Percentiles rank a stretch among this genome's conserved stretches.
These are phyloP conservation scores for Trichoderma aggressivum DNA, from an alignment of 2,329 filamentous ascomycete species.

Conservation along the genomic window DNA sequence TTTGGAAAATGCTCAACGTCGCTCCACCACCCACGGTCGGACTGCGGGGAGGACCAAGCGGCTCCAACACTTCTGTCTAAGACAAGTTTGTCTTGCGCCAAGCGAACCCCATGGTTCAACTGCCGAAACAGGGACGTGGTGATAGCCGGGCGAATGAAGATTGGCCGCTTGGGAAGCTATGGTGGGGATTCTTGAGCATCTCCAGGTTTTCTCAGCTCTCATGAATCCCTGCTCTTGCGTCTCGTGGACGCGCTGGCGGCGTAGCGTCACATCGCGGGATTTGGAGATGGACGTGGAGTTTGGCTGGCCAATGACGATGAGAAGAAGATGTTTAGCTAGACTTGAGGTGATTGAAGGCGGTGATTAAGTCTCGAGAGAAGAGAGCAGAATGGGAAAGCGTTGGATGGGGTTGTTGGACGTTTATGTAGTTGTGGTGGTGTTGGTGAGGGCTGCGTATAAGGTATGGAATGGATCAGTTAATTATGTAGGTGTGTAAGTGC, in stretches of 20 bases:
- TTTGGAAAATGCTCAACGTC: not conserved
- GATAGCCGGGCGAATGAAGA: not conserved
- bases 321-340: not conserved
- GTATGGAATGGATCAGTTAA: no score
- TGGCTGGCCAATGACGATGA: not conserved
- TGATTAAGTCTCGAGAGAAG: not conserved
- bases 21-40: not conserved
- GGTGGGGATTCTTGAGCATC: not conserved
- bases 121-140: not conserved
- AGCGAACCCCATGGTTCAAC: slow-evolving; percentile 1
- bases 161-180: not conserved
- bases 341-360: not conserved
- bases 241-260: not conserved
- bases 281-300: not conserved
- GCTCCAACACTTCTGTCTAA: not conserved
- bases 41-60: not conserved
- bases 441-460: not conserved
- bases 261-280: not conserved
- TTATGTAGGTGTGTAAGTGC: not conserved
- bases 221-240: not conserved
- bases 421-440: not conserved
- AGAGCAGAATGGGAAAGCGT: not conserved
- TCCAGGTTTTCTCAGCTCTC: not conserved
- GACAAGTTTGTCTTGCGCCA: not conserved
- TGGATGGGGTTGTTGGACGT: not conserved